Evolutionary conservation across 345 rosid species (phyloP).

Genomic region (Streptanthus diversifolius): DNA sequence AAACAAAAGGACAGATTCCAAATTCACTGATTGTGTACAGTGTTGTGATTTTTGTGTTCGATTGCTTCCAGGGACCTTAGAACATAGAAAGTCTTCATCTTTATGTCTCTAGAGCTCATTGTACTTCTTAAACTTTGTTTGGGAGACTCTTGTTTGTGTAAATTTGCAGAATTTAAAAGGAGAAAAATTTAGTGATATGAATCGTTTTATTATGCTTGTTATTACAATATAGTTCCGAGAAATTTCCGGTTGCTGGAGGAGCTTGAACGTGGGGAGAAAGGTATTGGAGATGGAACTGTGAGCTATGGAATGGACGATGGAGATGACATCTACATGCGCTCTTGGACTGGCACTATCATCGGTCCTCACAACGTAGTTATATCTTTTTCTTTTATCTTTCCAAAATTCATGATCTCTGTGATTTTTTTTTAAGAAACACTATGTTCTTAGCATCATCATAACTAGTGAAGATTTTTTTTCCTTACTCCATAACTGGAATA

Average conservation of each 20-base stretch:
- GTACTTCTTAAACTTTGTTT: neutral
- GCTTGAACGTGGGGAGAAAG: conserved; percentile 93
- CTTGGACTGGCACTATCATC: conserved; percentile 92
- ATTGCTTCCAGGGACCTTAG: neutral
- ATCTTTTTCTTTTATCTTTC: conserved; percentile 15
- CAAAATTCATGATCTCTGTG: no score
- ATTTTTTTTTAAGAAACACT: no score
- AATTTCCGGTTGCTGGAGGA: conserved; percentile 83
- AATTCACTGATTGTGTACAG: neutral
- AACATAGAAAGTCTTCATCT: neutral
- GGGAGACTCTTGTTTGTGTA: no score
- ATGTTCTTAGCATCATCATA: neutral
- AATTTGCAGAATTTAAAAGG: no score
- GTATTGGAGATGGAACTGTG: conserved; percentile 95
- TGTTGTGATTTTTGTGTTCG: no score
- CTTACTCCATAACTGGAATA: no score
- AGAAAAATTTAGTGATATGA: no score
- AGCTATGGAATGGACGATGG: conserved; percentile 99
- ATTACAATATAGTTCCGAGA: conserved; percentile 58
- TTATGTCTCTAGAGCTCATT: neutral
- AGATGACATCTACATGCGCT: conserved; percentile 90
- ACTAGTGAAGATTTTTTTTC: no score
- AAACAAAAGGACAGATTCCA: neutral
- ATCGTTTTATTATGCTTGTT: neutral
- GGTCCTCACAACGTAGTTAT: conserved; percentile 84